Evolutionary conservation across 352 stramenopile species (phyloP).

Genomic region (Globisporangium cystogenes): DNA sequence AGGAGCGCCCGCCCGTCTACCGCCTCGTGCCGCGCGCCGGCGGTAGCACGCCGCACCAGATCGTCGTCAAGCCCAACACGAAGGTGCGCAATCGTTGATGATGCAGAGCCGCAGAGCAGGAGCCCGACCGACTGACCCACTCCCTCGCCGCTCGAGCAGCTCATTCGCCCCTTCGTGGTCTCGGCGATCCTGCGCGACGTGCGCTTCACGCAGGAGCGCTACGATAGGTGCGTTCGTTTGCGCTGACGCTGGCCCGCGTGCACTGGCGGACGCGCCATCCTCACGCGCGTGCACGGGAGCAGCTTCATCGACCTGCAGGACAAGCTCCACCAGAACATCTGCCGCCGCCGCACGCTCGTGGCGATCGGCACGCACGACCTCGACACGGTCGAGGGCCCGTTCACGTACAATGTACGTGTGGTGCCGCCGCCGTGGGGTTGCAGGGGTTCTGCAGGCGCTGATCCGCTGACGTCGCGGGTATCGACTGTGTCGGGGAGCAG

Average conservation of each 20-base stretch:
- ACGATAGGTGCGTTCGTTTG: constrained; percentile 87
- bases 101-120: not conserved
- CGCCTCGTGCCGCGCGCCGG: constrained; percentile 48
- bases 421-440: too few species aligned
- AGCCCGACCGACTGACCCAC: not conserved
- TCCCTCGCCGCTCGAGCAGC: constrained; percentile 16
- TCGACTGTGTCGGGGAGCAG: too few species aligned
- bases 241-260: too few species aligned
- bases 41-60: constrained; percentile 53
- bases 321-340: constrained; percentile 99
- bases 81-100: too few species aligned
- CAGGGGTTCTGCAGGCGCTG: not conserved
- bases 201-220: constrained; percentile 93
- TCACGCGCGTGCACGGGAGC: not conserved
- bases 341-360: constrained; percentile 97
- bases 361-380: constrained; percentile 99
- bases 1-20: constrained; percentile 90
- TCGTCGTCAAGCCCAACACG: constrained; percentile 84
- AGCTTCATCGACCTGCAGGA: constrained; percentile 99
- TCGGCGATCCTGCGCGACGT: constrained; percentile 97
- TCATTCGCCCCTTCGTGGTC: constrained; percentile 96
- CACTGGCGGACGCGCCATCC: not conserved
- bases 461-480: too few species aligned
- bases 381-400: constrained; percentile 94
- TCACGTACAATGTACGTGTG: constrained; percentile 79